Percentiles rank a stretch among this genome's conserved stretches.
Conservation (phyloP, 225 moss, liverwort and hornwort species). For the Ulota crispa region DNA sequence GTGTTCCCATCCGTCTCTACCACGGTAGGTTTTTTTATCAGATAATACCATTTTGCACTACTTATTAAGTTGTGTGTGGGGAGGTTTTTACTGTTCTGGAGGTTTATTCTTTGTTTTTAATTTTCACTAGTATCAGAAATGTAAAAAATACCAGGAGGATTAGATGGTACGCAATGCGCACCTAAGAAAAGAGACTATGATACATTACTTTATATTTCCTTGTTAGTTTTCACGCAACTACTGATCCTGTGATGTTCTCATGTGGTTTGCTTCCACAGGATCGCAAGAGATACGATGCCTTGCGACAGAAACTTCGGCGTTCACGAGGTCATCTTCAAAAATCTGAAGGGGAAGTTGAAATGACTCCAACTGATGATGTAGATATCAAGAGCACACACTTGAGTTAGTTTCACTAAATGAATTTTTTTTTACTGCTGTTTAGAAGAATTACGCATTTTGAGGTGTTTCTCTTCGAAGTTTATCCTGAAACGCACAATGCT, state of each 20-base stretch:
- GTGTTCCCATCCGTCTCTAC: constrained; percentile 85
- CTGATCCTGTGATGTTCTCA: constrained; percentile 6
- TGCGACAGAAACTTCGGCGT: constrained; percentile 56
- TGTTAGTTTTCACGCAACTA: neutral
- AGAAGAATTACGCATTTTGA: neutral
- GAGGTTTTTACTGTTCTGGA: neutral
- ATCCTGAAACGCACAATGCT: neutral
- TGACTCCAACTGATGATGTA: constrained; percentile 16
- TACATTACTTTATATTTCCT: neutral
- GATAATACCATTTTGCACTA: no score
- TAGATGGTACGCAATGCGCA: neutral
- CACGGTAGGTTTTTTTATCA: constrained; percentile 44
- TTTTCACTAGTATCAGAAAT: neutral
- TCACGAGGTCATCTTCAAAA: constrained; percentile 48
- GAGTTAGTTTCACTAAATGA: neutral
- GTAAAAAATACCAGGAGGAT: neutral
- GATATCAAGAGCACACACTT: constrained; percentile 16
- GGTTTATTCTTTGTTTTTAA: neutral
- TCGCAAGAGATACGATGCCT: constrained; percentile 61
- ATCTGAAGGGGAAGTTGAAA: constrained; percentile 43
- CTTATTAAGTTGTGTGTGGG: neutral
- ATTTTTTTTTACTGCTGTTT: neutral
- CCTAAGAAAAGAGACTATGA: neutral
- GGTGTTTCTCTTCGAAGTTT: neutral
- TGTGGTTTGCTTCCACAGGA: constrained; percentile 31